Evolutionary conservation across 169 alveolate species (phyloP).

Genomic region (Eimeria nieschulzi): DNA sequence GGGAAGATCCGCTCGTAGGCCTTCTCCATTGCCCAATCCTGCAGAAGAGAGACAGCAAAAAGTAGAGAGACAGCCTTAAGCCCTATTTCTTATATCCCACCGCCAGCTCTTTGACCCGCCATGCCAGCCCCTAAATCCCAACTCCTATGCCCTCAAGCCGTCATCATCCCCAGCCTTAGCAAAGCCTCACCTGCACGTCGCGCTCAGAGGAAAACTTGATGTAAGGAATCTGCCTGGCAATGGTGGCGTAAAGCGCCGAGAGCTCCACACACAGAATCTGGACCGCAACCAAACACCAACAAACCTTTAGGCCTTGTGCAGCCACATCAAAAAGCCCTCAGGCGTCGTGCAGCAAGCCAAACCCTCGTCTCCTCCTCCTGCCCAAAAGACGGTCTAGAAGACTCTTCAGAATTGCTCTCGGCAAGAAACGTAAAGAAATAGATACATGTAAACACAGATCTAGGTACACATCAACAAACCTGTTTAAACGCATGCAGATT

Average conservation of each 20-base stretch:
- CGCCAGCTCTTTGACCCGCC: too few species aligned
- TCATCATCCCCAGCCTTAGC: neutral
- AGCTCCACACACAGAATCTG: conserved; percentile 65
- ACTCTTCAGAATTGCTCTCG: too few species aligned
- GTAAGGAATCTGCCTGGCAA: conserved; percentile 55
- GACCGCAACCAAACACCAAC: neutral
- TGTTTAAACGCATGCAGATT: neutral
- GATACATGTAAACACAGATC: neutral
- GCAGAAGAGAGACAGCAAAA: neutral
- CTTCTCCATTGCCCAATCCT: conserved; percentile 44
- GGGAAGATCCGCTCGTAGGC: conserved; percentile 52
- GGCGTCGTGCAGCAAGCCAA: too few species aligned
- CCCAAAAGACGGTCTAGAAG: neutral
- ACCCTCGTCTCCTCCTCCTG: neutral
- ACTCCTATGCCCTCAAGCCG: too few species aligned
- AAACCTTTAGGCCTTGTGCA: too few species aligned
- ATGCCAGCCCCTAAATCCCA: too few species aligned
- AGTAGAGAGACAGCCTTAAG: neutral
- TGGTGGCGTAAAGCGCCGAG: conserved; percentile 36
- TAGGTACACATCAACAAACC: neutral
- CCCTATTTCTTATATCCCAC: too few species aligned
- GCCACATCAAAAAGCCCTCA: too few species aligned
- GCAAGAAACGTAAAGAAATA: neutral
- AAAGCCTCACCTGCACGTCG: conserved; percentile 48
- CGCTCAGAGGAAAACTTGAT: conserved; percentile 29